Conservation (phyloP, 2,329 filamentous ascomycete species). For the Fusarium sambucinum region DNA sequence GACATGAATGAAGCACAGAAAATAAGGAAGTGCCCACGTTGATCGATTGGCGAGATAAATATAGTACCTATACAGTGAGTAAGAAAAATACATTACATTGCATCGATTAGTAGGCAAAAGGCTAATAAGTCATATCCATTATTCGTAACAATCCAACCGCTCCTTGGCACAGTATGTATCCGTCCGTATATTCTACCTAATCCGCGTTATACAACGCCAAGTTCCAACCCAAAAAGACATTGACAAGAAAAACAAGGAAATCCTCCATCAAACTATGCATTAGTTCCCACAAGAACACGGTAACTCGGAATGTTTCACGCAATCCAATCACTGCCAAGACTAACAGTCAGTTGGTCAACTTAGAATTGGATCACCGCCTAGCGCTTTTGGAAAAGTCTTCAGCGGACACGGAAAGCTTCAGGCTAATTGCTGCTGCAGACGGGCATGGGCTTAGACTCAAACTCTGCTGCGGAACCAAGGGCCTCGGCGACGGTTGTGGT, state of each 20-base stretch:
- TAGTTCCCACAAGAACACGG: constrained; percentile 24
- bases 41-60: constrained; percentile 12
- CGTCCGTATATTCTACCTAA: constrained; percentile 23
- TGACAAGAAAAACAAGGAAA: constrained; percentile 36
- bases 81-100: constrained; percentile 3
- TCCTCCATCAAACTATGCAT: constrained; percentile 13
- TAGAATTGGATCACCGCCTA: constrained; percentile 1
- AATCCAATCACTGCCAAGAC: constrained; percentile 26
- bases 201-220: constrained; percentile 18
- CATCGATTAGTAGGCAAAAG: constrained; percentile 13
- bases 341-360: constrained; percentile 22
- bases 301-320: constrained; percentile 27
- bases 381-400: constrained; percentile 19
- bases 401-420: constrained; percentile 12
- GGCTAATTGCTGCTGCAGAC: neutral
- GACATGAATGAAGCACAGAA: constrained; percentile 14
- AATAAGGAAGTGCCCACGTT: neutral
- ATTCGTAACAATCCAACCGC: constrained; percentile 6
- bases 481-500: constrained; percentile 48
- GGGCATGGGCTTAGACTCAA: constrained; percentile 44
- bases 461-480: constrained; percentile 60
- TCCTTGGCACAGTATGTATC: constrained; percentile 6
- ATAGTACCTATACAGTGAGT: constrained; percentile 8
- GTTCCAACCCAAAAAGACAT: constrained; percentile 19
- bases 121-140: constrained; percentile 3